Base-by-base conservation (phyloP, 2,329 filamentous ascomycete species). In the Colletotrichum endophyticum region DNA sequence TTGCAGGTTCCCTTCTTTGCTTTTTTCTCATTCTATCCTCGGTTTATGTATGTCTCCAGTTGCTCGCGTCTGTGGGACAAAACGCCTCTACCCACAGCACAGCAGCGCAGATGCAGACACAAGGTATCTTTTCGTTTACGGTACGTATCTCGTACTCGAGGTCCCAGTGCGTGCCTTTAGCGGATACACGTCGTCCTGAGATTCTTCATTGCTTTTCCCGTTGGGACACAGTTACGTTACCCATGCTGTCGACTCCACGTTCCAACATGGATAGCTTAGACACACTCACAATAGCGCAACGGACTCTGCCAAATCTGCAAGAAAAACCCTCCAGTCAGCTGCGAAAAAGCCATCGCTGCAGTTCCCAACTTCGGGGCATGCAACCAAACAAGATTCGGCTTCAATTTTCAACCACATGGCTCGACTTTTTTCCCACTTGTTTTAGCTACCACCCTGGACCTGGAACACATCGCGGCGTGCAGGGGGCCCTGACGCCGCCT, bases 211-310 rank as follows among this genome's bases (percentile, higher is more conserved):
- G 70, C 70, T 76, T 76, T 76, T 76, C 57, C 27, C 53, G 39
- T 34, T 22, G 70, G 73, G 63, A 49, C 69, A 69, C 66, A 73
- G 57, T 57, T 66, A 53, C 70, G 64, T 49, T 69, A 63, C 56
- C 59, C 64, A 73, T 69, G 64, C 59, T 49, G n/a, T 11, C 57
- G 30, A 73, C 73, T 76, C 73, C 73, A 76, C 73, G 73, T 70
- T 73, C 39, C 32, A 27, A 64, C 64, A 76, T 64, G 73, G 70
- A 69, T 73, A 73, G n/a, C 44, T 36, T 73, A 36, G 64, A 73
- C 73, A 44, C 39, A 44, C 39, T 44, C 39, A n/a, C 39, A 44
- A 44, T n/a, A 44, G 39, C 39, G 39, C 39, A 44, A 44, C 39
- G 39, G 16, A 44, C 19, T 44, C 39, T 44, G 39, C 39, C 39